Evolutionary conservation across 108 stramenopile genomes (phyloP), one percentile per base, ranked within the genome.

Genomic region (Aureococcus anophagefferens): DNA sequence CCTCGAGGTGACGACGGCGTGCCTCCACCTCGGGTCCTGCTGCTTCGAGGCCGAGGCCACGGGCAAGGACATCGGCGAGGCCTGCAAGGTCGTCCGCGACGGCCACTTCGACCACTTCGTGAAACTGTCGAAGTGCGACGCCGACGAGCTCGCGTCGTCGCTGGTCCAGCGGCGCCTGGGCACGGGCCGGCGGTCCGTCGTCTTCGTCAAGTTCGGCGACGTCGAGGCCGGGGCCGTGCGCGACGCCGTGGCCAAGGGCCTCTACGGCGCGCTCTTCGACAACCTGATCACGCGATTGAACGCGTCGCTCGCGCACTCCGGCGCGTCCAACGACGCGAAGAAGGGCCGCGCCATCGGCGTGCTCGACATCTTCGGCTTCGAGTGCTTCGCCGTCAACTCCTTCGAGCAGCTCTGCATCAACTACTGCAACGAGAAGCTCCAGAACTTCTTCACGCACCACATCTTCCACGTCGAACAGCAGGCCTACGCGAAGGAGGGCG

Each of bases 291-390:
- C 77, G 65, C 40, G 68, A 62, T 86, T 87, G 76, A 87, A 87
- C 82, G 45, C 32, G 28, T 35, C 62, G 63, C 4, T 70, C 33
- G 30, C 72, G 21, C 37, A 33, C 40, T 3, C 30, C 11, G 7
- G 9, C 5, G 30, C 18, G 4, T 31, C 46, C 36, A 15, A 62
- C 14, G 87, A 82, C 45, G 74, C 11, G 7, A 40, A 40, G 37
- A n/a, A n/a, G n/a, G n/a, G n/a, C n/a, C 11, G 37, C 25, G n/a
- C n/a, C n/a, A 94, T 98, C 74, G 95, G 95, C 72, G 78, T 79
- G 5, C 69, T 97, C 68, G 96, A 97, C 83, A 95, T 97, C 65
- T 97, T 95, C 82, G 96, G 96, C 5, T 97, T 97, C 72, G 96
- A 97, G 78, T 89, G 86, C 30, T 97, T 97, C 78, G 80, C 82